Percentiles rank a stretch among this genome's conserved stretches.
Evolutionary conservation across 805 yeast genomes (phyloP).

Genomic region (Wickerhamomyces ciferrii): DNA sequence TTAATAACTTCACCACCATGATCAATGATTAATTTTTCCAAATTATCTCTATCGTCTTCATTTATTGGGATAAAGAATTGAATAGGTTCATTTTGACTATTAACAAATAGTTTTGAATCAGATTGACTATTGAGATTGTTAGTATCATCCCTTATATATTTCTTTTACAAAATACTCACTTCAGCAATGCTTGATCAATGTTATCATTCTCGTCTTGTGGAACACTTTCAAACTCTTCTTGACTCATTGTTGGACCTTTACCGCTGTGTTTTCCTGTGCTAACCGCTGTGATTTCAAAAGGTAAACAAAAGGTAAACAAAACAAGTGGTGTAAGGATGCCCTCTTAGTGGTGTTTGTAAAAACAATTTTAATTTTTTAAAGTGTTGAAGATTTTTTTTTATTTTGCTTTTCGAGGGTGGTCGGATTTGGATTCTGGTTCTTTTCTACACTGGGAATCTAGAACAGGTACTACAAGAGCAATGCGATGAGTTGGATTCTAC

Average conservation of each 20-base stretch:
- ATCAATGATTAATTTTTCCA: conserved; percentile 6
- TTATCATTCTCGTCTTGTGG: not conserved
- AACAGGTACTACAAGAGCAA: too few species aligned
- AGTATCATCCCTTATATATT: not conserved
- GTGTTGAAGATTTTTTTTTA: too few species aligned
- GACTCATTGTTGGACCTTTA: not conserved
- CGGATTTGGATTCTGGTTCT: too few species aligned
- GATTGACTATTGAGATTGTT: not conserved
- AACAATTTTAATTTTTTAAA: not conserved
- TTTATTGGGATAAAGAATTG: conserved; percentile 16
- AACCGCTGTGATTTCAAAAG: too few species aligned
- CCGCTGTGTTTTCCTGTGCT: not conserved
- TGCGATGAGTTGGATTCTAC: too few species aligned
- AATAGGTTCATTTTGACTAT: conserved; percentile 6
- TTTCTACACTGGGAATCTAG: too few species aligned
- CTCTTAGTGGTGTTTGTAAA: not conserved
- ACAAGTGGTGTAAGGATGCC: not conserved
- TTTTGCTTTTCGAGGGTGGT: not conserved
- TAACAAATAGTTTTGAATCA: conserved; percentile 1
- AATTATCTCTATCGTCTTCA: conserved; percentile 12
- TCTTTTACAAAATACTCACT: not conserved
- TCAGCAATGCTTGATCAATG: not conserved
- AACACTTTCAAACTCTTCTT: not conserved
- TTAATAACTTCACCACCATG: conserved; percentile 18
- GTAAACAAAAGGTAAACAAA: too few species aligned